phyloP scores from a whole-genome alignment of 345 rosid genomes.

The Citrus glauca region DNA sequence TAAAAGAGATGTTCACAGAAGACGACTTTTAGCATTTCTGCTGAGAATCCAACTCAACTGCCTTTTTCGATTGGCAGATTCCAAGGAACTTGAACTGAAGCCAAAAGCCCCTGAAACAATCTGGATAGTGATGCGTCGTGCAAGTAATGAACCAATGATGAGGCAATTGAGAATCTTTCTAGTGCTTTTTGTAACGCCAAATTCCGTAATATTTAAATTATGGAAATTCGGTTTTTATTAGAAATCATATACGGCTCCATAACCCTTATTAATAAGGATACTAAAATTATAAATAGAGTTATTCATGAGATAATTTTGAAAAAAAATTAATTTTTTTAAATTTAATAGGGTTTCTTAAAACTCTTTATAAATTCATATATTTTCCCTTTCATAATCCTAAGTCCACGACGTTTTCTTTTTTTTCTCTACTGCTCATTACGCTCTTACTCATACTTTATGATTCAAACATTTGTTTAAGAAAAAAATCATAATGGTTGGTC shows the following conservation, averaged over 20 bases:
- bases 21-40: not conserved
- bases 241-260: too few relatives aligned
- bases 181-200: not conserved
- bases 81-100: not conserved
- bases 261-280: too few relatives aligned
- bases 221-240: too few relatives aligned
- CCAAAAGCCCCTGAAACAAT: not conserved
- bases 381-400: rapidly evolving
- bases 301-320: too few relatives aligned
- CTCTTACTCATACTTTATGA: rapidly evolving
- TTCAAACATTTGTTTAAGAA: rapidly evolving
- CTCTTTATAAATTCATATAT: rapidly evolving
- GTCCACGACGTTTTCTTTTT: too few relatives aligned
- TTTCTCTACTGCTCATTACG: rapidly evolving
- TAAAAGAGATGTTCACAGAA: not conserved
- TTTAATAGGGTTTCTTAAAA: too few relatives aligned
- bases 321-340: rapidly evolving
- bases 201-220: too few relatives aligned
- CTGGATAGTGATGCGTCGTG: not conserved
- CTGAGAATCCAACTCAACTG: not conserved
- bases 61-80: not conserved
- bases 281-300: too few relatives aligned
- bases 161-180: not conserved
- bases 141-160: not conserved
- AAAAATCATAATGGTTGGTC: too few relatives aligned